These are phyloP conservation scores for Kokia cookei DNA, from an alignment of 441 rosid genomes.

Conservation along the genomic window DNA sequence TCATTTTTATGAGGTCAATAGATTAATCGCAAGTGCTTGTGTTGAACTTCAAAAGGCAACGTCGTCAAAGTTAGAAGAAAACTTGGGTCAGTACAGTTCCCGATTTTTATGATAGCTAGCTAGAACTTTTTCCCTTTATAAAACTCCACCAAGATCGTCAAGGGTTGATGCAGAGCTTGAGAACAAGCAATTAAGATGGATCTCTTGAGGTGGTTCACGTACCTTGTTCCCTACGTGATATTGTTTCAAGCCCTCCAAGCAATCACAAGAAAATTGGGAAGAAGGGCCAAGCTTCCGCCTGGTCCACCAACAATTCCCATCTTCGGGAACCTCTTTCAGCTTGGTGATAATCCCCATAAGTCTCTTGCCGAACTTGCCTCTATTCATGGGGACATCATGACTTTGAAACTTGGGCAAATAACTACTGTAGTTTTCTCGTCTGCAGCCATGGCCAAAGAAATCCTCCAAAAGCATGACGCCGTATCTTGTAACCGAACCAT, in stretches of 20 bases:
- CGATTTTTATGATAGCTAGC: background rate
- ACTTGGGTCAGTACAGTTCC: no score
- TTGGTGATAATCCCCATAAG: slow-evolving; percentile 16
- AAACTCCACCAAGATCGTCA: no score
- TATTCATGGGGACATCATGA: slow-evolving; percentile 23
- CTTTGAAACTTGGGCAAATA: slow-evolving; percentile 13
- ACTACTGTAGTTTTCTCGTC: slow-evolving; percentile 18
- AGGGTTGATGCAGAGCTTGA: background rate
- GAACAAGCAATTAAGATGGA: background rate
- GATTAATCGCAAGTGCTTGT: no score
- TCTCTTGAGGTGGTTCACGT: background rate
- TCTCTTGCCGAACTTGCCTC: slow-evolving; percentile 18
- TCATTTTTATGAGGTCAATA: no score
- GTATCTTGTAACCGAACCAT: background rate
- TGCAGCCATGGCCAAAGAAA: slow-evolving; percentile 13
- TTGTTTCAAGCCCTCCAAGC: background rate
- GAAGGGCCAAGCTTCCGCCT: slow-evolving; percentile 11
- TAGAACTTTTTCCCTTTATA: background rate
- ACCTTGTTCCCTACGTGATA: background rate
- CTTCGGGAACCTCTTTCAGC: slow-evolving; percentile 20
- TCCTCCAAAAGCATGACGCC: slow-evolving; percentile 24
- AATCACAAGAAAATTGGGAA: background rate
- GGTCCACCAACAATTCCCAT: slow-evolving; percentile 18
- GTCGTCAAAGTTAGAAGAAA: no score
- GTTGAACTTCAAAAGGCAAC: no score